A percentile compares a stretch with the other conserved stretches of the same genome.
phyloP scores from a whole-genome alignment of 2,329 filamentous ascomycete genomes.

The Macroventuria anomochaeta region DNA sequence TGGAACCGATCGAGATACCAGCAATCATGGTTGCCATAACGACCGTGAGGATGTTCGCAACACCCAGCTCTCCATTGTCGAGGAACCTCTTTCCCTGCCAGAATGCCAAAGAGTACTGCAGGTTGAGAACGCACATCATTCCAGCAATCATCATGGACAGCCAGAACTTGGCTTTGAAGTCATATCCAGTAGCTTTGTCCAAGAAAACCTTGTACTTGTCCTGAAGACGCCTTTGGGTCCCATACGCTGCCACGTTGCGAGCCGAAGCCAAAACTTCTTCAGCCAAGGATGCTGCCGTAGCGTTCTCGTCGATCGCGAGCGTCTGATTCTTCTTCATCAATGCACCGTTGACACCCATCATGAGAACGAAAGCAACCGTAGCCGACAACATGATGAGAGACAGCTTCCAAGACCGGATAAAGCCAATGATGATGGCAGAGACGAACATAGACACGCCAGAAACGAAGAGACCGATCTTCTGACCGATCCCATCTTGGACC shows the following conservation, averaged over 20 bases:
- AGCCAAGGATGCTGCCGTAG: slow-evolving; percentile 82
- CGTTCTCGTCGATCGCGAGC: slow-evolving; percentile 76
- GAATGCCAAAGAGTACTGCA: slow-evolving; percentile 64
- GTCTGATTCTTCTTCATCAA: slow-evolving; percentile 81
- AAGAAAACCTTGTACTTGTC: slow-evolving; percentile 82
- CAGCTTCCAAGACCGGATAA: slow-evolving; percentile 90
- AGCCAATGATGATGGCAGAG: slow-evolving; percentile 89
- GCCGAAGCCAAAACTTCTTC: slow-evolving; percentile 96
- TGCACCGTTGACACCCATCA: slow-evolving; percentile 75
- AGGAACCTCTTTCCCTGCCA: slow-evolving; percentile 65
- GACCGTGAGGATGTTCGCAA: slow-evolving; percentile 80
- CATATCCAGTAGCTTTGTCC: slow-evolving; percentile 73
- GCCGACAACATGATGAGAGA: slow-evolving; percentile 85
- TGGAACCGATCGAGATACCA: slow-evolving; percentile 82
- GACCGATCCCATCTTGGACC: slow-evolving; percentile 83
- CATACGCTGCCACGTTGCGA: slow-evolving; percentile 89
- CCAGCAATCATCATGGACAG: slow-evolving; percentile 80
- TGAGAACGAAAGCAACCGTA: slow-evolving; percentile 76
- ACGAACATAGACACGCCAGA: slow-evolving; percentile 64
- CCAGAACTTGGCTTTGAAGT: slow-evolving; percentile 74
- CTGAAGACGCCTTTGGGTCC: slow-evolving; percentile 90
- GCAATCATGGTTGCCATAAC: slow-evolving; percentile 92
- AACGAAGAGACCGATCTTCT: slow-evolving; percentile 47
- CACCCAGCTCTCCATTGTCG: slow-evolving; percentile 58
- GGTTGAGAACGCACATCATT: slow-evolving; percentile 83